A percentile compares a stretch with the other conserved stretches of the same genome.
Conservation (phyloP, 2,329 filamentous ascomycete genomes). For the Pseudodiploospora longispora region DNA sequence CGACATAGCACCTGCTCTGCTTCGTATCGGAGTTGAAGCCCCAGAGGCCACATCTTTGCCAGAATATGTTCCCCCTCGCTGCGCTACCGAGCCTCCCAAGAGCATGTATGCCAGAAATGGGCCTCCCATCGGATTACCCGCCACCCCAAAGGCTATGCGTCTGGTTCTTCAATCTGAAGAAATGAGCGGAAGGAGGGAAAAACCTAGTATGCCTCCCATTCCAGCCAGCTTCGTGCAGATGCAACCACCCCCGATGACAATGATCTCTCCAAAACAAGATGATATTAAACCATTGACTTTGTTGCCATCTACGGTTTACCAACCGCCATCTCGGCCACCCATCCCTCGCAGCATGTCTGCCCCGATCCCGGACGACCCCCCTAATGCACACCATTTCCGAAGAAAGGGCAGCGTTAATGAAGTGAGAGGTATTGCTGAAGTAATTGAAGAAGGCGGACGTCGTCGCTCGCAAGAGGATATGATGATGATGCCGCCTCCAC, state of each 20-base stretch:
- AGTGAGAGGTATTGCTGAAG: slow-evolving; percentile 41
- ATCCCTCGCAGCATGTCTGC: slow-evolving; percentile 58
- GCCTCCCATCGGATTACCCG: slow-evolving; percentile 68
- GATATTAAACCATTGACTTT: slow-evolving; percentile 33
- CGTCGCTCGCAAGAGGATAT: slow-evolving; percentile 43
- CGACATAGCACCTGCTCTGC: slow-evolving; percentile 30
- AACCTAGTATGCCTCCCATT: slow-evolving; percentile 31
- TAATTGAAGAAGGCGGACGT: slow-evolving; percentile 30
- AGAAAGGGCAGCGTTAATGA: slow-evolving; percentile 29
- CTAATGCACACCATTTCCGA: slow-evolving; percentile 15
- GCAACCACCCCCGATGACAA: slow-evolving; percentile 31
- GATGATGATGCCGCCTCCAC: slow-evolving; percentile 36
- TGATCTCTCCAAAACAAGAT: slow-evolving; percentile 23
- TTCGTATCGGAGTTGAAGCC: slow-evolving; percentile 30
- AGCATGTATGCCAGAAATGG: slow-evolving; percentile 43
- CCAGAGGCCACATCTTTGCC: slow-evolving; percentile 32
- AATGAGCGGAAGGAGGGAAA: background rate
- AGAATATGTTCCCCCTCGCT: slow-evolving; percentile 45
- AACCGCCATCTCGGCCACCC: slow-evolving; percentile 39
- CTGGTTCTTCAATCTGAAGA: slow-evolving; percentile 59
- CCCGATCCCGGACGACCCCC: slow-evolving; percentile 34
- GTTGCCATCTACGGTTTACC: slow-evolving; percentile 53
- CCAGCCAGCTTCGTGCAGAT: slow-evolving; percentile 38
- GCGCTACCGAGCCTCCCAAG: slow-evolving; percentile 55
- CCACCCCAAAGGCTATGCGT: slow-evolving; percentile 85